Percentiles rank a stretch among this genome's conserved stretches.
Evolutionary conservation across 179 eudicot genomes (phyloP).

Genomic region (Camellia oleifera): DNA sequence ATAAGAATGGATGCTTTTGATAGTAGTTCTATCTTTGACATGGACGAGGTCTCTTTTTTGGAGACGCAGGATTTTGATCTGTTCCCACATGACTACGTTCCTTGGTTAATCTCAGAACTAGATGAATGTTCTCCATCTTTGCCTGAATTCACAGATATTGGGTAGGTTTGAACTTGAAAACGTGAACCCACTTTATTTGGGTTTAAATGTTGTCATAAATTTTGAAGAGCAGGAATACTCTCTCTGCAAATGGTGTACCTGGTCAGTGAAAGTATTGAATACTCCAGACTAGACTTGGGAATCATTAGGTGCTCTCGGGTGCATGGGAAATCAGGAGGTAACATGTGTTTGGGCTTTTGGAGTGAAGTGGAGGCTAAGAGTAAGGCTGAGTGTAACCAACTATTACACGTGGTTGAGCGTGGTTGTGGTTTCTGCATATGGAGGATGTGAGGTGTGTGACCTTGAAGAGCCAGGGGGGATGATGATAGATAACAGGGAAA

Average conservation of each 20-base stretch:
- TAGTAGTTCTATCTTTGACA: constrained; percentile 16
- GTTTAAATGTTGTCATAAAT: constrained; percentile 6
- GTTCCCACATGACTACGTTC: too few relatives aligned
- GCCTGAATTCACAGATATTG: constrained; percentile 56
- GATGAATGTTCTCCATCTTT: constrained; percentile 54
- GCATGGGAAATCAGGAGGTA: constrained; percentile 5
- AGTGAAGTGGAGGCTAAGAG: not conserved
- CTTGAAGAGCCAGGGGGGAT: not conserved
- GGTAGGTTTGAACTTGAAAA: constrained; percentile 24
- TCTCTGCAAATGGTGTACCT: not conserved
- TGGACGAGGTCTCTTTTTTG: constrained; percentile 11
- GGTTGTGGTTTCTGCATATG: not conserved
- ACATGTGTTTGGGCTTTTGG: not conserved
- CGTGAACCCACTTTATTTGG: constrained; percentile 1
- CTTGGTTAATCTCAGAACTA: constrained; percentile 56
- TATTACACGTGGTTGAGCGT: not conserved
- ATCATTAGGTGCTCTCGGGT: not conserved
- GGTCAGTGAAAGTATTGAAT: not conserved
- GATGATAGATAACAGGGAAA: not conserved
- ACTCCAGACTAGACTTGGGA: not conserved
- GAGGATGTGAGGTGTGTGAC: not conserved
- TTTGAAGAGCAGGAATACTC: constrained; percentile 10
- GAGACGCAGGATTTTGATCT: constrained; percentile 22
- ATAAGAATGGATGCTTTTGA: constrained; percentile 22
- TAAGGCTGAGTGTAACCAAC: not conserved